Base-by-base conservation (phyloP, 1,139 yeast genomes). In the Kodamaea anthophila region DNA sequence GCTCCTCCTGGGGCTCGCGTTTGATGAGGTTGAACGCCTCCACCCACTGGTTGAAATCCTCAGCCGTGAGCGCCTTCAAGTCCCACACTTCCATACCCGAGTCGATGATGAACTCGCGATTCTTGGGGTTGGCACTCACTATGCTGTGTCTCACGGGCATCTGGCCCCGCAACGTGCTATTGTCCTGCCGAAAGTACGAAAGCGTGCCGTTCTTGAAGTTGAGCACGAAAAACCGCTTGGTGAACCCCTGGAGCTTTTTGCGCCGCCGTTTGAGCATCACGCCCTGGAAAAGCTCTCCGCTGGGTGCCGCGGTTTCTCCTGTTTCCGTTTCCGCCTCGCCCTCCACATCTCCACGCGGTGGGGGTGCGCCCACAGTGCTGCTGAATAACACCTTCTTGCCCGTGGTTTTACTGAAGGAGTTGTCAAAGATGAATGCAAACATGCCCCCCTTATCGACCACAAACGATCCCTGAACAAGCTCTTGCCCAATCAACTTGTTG, bases 71-170 rank as follows among this genome's bases (percentile, higher is more conserved):
- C 0, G 96, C 85, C 44, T 82, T 83, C 40, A 91, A 63, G 29
- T 76, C 77, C 98, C 98, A 91, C 10, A 85, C 77, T 51, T 91
- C 98, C 78, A 91, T 80, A 3, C 98, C 98, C 0, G 96, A 86
- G 53, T 91, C 97, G 39, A 91, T 71, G 31, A 82, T 79, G 28
- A 91, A 77, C 44, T 83, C 83, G 30, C 75, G 60, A 15, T 74
- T 73, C 32, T 72, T 71, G 18, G 76, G 67, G 44, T 81, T 79
- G 2, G 94, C 96, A 35, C 93, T 76, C 3, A 91, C 76, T 15
- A 83, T 84, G 7, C 94, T 77, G 28, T 82, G 70, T 31, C 73
- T 76, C 27, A 91, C 76, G 13, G 94, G 94, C 86, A 91, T 87
- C 46, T 86, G 91, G 31, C 98, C 98, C 35, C 97, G 70, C 37